These are phyloP conservation scores for Colletotrichum filicis DNA, from an alignment of 2,329 filamentous ascomycete genomes.

Conservation along the genomic window DNA sequence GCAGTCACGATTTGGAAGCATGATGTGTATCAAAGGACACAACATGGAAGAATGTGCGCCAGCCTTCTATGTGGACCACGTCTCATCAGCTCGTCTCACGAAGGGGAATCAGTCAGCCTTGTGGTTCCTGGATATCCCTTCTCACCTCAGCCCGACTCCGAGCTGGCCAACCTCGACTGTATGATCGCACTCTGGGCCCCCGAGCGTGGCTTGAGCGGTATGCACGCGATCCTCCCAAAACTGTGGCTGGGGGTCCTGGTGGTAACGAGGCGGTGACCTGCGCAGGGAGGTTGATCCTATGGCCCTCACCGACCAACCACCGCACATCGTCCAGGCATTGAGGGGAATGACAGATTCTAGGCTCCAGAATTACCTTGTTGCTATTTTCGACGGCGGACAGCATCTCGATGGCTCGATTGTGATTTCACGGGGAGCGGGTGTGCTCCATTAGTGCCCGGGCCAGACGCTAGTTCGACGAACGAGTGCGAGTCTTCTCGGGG, in stretches of 20 bases:
- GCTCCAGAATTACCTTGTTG: conserved; percentile 24
- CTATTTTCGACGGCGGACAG: conserved; percentile 21
- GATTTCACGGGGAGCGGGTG: neutral
- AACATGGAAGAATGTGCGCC: neutral
- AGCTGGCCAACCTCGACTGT: neutral
- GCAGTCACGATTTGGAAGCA: neutral
- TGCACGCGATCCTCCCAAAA: conserved; percentile 16
- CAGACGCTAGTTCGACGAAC: neutral
- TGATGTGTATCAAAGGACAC: neutral
- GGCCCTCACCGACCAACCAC: conserved; percentile 23
- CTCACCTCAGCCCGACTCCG: conserved; percentile 28
- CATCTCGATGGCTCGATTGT: neutral
- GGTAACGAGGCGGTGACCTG: conserved; percentile 9
- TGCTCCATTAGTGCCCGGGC: neutral
- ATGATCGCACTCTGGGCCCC: neutral
- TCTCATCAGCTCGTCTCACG: neutral
- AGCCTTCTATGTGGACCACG: neutral
- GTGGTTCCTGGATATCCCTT: neutral
- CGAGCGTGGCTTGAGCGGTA: conserved; percentile 25
- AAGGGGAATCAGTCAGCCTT: conserved; percentile 20
- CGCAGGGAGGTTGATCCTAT: conserved; percentile 31
- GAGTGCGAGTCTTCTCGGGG: neutral
- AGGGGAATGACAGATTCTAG: conserved; percentile 27
- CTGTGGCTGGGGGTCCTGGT: conserved; percentile 28
- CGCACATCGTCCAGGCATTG: conserved; percentile 14